Evolutionary conservation across 768 basidiomycete species (phyloP).

Genomic region (Chiua virens): DNA sequence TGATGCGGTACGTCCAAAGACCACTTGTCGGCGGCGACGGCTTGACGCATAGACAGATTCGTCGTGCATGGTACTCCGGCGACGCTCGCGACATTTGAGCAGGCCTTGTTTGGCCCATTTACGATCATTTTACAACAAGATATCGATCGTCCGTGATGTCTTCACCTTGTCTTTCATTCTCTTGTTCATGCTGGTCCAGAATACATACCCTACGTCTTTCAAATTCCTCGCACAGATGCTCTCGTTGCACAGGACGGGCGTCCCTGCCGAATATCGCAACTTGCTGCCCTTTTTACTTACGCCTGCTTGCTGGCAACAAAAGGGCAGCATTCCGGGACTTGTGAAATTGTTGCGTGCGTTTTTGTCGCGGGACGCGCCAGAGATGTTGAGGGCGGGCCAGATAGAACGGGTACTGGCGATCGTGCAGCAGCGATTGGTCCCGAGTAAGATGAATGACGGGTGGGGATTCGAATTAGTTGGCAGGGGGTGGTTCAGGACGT

Average conservation of each 20-base stretch:
- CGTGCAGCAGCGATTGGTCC: slow-evolving; percentile 85
- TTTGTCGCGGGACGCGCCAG: slow-evolving; percentile 63
- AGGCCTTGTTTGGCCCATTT: slow-evolving; percentile 81
- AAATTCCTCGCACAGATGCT: slow-evolving; percentile 96
- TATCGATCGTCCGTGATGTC: slow-evolving; percentile 71
- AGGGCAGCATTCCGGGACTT: slow-evolving; percentile 92
- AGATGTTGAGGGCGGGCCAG: slow-evolving; percentile 72
- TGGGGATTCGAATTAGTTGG: slow-evolving; percentile 93
- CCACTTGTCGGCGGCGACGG: background rate
- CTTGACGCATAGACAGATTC: slow-evolving; percentile 52
- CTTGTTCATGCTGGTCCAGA: slow-evolving; percentile 45
- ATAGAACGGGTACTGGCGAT: slow-evolving; percentile 80
- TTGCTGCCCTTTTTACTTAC: slow-evolving; percentile 83
- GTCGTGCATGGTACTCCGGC: slow-evolving; percentile 68
- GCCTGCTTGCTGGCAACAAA: slow-evolving; percentile 87
- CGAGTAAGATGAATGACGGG: slow-evolving; percentile 81
- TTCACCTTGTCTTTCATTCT: background rate
- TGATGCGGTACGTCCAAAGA: slow-evolving; percentile 66
- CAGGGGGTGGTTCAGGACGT: slow-evolving; percentile 67
- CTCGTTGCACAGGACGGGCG: slow-evolving; percentile 62
- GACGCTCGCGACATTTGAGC: slow-evolving; percentile 75
- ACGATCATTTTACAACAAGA: slow-evolving; percentile 88
- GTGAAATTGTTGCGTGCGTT: slow-evolving; percentile 87
- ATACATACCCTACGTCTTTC: slow-evolving; percentile 97
- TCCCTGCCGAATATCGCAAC: slow-evolving; percentile 76